phyloP scores from a whole-genome alignment of 345 rosid species.

The Pugionium cornutum region DNA sequence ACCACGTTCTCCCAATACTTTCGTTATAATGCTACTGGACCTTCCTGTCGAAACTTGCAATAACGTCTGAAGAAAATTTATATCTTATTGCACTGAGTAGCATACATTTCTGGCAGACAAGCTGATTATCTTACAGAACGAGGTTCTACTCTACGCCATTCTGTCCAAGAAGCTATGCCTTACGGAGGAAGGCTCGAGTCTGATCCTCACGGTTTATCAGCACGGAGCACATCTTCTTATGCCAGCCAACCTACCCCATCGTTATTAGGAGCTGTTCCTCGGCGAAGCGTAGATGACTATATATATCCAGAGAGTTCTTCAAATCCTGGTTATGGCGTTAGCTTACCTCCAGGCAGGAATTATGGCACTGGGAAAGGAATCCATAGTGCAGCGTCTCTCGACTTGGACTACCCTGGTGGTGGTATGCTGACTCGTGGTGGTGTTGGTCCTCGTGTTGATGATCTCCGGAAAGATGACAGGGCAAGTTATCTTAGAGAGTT shows the following conservation, averaged over 20 bases:
- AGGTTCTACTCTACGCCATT: constrained; percentile 67
- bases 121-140: constrained; percentile 86
- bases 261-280: constrained; percentile 87
- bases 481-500: constrained; percentile 94
- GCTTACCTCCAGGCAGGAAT: constrained; percentile 98
- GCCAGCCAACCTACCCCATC: constrained; percentile 74
- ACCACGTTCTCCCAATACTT: constrained; percentile 32
- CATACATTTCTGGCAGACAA: constrained; percentile 94
- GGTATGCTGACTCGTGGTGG: constrained; percentile 55
- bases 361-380: constrained; percentile 88
- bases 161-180: constrained; percentile 67
- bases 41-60: constrained; percentile 25
- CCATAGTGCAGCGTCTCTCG: constrained; percentile 62
- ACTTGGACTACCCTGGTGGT: constrained; percentile 61
- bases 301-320: constrained; percentile 63
- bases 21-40: constrained; percentile 10
- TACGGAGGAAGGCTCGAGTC: constrained; percentile 81
- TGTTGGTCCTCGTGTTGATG: constrained; percentile 66
- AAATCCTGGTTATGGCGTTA: constrained; percentile 97
- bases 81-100: constrained; percentile 63
- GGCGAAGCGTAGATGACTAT: constrained; percentile 78
- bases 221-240: constrained; percentile 66
- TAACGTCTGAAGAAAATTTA: constrained; percentile 23
- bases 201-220: constrained; percentile 65
- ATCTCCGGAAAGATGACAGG: constrained; percentile 72